Evolutionary conservation across 108 stramenopile genomes (phyloP).

Genomic region (Bacterosira constricta): DNA sequence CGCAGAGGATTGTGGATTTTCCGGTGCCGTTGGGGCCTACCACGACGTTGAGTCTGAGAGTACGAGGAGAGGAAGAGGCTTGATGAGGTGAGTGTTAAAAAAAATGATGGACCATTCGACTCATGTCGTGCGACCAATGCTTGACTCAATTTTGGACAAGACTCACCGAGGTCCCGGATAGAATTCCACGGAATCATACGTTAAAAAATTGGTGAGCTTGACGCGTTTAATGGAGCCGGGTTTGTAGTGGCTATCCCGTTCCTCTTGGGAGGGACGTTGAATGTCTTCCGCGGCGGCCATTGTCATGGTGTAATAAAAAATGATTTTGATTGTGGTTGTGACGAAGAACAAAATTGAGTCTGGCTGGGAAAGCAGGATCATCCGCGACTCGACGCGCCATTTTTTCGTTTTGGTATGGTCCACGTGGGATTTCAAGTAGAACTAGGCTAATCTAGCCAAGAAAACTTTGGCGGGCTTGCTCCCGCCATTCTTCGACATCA

Average conservation of each 20-base stretch:
- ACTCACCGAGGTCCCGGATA: constrained; percentile 75
- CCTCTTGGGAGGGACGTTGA: constrained; percentile 35
- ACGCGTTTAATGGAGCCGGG: constrained; percentile 76
- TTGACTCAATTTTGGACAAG: too few relatives aligned
- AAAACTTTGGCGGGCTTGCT: too few relatives aligned
- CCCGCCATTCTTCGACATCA: too few relatives aligned
- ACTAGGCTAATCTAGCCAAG: too few relatives aligned
- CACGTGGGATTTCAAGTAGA: not conserved
- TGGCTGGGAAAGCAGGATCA: too few relatives aligned
- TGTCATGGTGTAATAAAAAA: too few relatives aligned
- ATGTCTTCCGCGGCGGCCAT: constrained; percentile 20
- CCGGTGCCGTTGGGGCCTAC: constrained; percentile 96
- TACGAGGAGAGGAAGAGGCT: not conserved
- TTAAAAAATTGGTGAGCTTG: constrained; percentile 78
- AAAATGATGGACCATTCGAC: not conserved
- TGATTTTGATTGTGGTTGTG: too few relatives aligned
- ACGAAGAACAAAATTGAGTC: too few relatives aligned
- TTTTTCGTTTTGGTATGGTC: not conserved
- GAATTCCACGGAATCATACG: constrained; percentile 74
- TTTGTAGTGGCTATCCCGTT: constrained; percentile 64
- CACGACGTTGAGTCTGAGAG: constrained; percentile 88
- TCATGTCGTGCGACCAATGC: too few relatives aligned
- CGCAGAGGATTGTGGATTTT: constrained; percentile 93
- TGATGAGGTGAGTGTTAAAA: not conserved
- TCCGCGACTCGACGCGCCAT: too few relatives aligned